Percentiles rank a stretch among this genome's conserved stretches.
phyloP scores from a whole-genome alignment of 169 alveolate genomes.

The Eimeria maxima region DNA sequence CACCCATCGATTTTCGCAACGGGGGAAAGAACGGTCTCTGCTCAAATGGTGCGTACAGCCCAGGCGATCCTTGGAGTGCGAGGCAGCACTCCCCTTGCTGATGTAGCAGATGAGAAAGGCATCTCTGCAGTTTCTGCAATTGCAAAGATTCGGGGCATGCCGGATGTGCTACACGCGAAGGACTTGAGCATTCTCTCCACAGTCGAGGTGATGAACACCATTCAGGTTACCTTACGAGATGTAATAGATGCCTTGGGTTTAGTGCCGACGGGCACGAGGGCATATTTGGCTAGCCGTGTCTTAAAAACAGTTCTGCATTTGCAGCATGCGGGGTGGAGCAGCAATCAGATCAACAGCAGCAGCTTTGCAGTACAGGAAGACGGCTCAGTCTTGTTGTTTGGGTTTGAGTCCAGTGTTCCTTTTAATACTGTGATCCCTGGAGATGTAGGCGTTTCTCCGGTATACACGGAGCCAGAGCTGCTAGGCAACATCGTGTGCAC shows the following conservation, averaged over 20 bases:
- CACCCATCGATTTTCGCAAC: background rate
- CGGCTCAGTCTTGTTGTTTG: background rate
- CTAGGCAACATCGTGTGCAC: background rate
- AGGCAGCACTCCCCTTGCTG: background rate
- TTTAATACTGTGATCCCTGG: background rate
- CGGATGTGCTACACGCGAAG: background rate
- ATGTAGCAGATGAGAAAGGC: background rate
- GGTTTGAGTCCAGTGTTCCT: conserved; percentile 23
- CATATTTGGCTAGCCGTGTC: conserved; percentile 17
- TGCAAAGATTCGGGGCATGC: background rate
- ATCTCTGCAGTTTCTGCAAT: background rate
- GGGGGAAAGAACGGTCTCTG: background rate
- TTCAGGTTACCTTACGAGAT: background rate
- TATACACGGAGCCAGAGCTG: conserved; percentile 24
- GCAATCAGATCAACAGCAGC: conserved; percentile 11
- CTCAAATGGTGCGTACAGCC: background rate
- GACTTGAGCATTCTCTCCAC: background rate
- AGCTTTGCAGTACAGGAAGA: background rate
- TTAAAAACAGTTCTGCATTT: conserved; percentile 26
- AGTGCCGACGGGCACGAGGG: conserved; percentile 12
- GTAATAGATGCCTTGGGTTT: background rate
- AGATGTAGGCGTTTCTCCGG: background rate
- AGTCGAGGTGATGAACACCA: background rate
- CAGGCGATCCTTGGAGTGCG: background rate
- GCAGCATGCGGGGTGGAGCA: conserved; percentile 45